Evolutionary conservation across 2,329 filamentous ascomycete genomes (phyloP).

Genomic region (Berkeleyomyces rouxiae): DNA sequence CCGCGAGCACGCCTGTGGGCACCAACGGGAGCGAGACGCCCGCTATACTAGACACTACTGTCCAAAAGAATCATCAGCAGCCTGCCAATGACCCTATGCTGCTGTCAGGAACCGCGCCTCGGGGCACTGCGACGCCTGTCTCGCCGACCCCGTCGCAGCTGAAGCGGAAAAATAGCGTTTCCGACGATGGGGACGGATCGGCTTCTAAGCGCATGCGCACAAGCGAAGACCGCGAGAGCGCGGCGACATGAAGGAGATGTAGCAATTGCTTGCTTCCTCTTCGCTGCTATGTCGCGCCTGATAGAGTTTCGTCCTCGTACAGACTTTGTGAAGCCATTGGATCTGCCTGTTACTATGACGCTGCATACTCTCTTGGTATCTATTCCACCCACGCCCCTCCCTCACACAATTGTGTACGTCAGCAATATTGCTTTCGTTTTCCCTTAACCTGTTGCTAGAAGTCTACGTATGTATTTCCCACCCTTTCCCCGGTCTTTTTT

Average conservation of each 20-base stretch:
- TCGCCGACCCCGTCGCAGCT: conserved; percentile 5
- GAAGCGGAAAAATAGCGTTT: conserved; percentile 7
- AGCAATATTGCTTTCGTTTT: too few species aligned
- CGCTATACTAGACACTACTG: background rate
- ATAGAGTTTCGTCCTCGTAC: too few species aligned
- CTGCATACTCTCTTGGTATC: too few species aligned
- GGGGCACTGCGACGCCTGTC: background rate
- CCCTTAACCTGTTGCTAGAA: too few species aligned
- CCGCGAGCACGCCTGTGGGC: conserved; percentile 24
- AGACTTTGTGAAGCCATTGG: too few species aligned
- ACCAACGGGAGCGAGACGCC: background rate
- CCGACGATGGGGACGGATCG: conserved; percentile 1
- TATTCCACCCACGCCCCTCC: too few species aligned
- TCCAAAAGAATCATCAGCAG: background rate
- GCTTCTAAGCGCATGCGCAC: conserved; percentile 2
- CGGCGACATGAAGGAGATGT: background rate
- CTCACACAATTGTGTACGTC: too few species aligned
- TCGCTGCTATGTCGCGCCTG: too few species aligned
- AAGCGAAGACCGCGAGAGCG: background rate
- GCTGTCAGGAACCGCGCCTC: conserved; percentile 7
- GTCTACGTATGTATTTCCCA: background rate
- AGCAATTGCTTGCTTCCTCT: background rate
- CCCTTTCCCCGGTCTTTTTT: background rate
- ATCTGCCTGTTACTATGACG: too few species aligned
- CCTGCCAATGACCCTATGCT: background rate